Evolutionary conservation across 2,329 filamentous ascomycete species (phyloP).

Genomic region (Penicillium capsulatum): DNA sequence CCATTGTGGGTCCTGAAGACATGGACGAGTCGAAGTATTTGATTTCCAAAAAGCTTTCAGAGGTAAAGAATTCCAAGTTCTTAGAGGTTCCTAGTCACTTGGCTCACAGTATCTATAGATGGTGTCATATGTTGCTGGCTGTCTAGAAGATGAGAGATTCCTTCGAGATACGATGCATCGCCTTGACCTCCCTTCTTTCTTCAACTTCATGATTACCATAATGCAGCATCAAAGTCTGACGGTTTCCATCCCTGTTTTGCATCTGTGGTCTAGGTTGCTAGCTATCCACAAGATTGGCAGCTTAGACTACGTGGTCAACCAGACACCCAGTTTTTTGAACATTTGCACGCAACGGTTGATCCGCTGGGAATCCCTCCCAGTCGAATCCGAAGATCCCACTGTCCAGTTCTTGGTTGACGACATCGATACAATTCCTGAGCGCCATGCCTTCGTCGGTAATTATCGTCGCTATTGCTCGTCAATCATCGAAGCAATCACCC

Average conservation of each 20-base stretch:
- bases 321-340: slow-evolving; percentile 72
- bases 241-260: slow-evolving; percentile 86
- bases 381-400: slow-evolving; percentile 74
- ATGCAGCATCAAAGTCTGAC: slow-evolving; percentile 82
- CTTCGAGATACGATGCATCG: slow-evolving; percentile 55
- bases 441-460: slow-evolving; percentile 92
- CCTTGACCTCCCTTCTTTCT: slow-evolving; percentile 67
- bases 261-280: slow-evolving; percentile 82
- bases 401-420: slow-evolving; percentile 84
- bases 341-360: slow-evolving; percentile 78
- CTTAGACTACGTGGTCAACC: slow-evolving; percentile 52
- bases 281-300: slow-evolving; percentile 65
- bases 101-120: slow-evolving; percentile 51
- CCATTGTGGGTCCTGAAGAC: slow-evolving; percentile 71
- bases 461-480: slow-evolving; percentile 87
- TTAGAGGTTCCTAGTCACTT: slow-evolving; percentile 9
- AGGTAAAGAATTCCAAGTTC: slow-evolving; percentile 52
- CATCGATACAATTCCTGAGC: slow-evolving; percentile 88
- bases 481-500: slow-evolving; percentile 81
- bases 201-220: slow-evolving; percentile 73
- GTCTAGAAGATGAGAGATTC: slow-evolving; percentile 72
- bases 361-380: slow-evolving; percentile 79
- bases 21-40: slow-evolving; percentile 90
- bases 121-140: slow-evolving; percentile 77
- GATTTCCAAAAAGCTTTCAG: slow-evolving; percentile 87